phyloP scores from a whole-genome alignment of 2,329 filamentous ascomycete genomes.

The Ceratocystis cubensis region DNA sequence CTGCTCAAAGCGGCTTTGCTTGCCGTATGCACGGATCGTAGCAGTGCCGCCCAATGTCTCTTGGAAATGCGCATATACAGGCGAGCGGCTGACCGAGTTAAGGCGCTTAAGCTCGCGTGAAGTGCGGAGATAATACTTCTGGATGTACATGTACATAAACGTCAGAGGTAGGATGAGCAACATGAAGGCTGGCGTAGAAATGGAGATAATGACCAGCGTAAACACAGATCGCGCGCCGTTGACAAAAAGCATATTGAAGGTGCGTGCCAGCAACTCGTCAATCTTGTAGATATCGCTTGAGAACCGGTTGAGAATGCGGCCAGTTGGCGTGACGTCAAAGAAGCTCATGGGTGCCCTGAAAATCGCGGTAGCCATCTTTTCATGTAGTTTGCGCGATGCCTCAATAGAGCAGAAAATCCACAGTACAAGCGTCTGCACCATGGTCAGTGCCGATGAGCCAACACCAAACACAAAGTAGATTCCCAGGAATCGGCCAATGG shows the following conservation, averaged over 20 bases:
- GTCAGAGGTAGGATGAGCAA: slow-evolving; percentile 69
- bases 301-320: slow-evolving; percentile 93
- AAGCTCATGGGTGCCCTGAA: slow-evolving; percentile 98
- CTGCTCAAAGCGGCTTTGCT: slow-evolving; percentile 72
- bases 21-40: slow-evolving; percentile 88
- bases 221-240: slow-evolving; percentile 65
- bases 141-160: slow-evolving; percentile 78
- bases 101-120: slow-evolving; percentile 93
- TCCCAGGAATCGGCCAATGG: slow-evolving; percentile 82
- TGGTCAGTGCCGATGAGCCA: slow-evolving; percentile 70
- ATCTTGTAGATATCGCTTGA: slow-evolving; percentile 74
- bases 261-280: slow-evolving; percentile 86
- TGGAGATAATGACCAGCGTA: slow-evolving; percentile 74
- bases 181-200: slow-evolving; percentile 68
- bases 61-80: slow-evolving; percentile 97
- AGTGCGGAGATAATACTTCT: slow-evolving; percentile 91
- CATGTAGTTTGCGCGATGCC: slow-evolving; percentile 91
- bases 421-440: slow-evolving; percentile 82
- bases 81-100: slow-evolving; percentile 88
- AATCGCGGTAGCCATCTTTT: slow-evolving; percentile 92
- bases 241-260: slow-evolving; percentile 92
- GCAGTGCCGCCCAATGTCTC: slow-evolving; percentile 88
- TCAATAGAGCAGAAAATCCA: slow-evolving; percentile 99
- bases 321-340: slow-evolving; percentile 92
- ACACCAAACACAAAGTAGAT: slow-evolving; percentile 93